Base-by-base conservation (phyloP, 2,329 filamentous ascomycete genomes). In the Monilinia fructigena region DNA sequence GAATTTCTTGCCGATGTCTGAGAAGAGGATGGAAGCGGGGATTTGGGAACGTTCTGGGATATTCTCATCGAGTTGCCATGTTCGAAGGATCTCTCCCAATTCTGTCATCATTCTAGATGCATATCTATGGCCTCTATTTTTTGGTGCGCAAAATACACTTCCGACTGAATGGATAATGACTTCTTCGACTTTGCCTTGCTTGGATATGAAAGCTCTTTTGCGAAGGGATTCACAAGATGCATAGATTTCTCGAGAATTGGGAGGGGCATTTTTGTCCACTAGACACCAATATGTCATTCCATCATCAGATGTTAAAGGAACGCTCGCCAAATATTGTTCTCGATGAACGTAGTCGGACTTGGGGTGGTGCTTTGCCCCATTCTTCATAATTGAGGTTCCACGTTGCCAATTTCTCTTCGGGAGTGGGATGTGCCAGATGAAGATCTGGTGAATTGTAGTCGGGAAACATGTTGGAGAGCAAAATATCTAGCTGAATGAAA, bases 1-100 rank as follows among this genome's bases (percentile, higher is more conserved):
- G 78, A 93, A 97, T 50, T 81, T 80, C 80, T 92, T 90, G 26
- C 93, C 92, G 70, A 96, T 93, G 73, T 96, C 92, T 11, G 92
- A 96, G 78, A 88, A 97, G 11, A 97, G 82, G 10, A 96, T 85
- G 0, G 91, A 93, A 77, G 94, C 95, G 18, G 86, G 68, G 38
- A 77, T 69, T 76, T 82, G 75, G 75, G 76, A 71, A 76, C 75
- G 26, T 75, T 74, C 55, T 71, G 68, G 62, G 1, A 66, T 66
- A 1, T 78, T 76, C 48, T 78, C 74, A 40, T 80, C 80, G 67
- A 79, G 78, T 71, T 86, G 82, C 78, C 83, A 83, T 3, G 78
- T 82, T 69, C 81, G 80, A 53, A 88, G 73, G 63, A 78, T 79
- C 61, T 79, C 78, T 18, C 84, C 86, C 47, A 95, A 75, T 71